A percentile compares a stretch with the other conserved stretches of the same genome.
phyloP scores from a whole-genome alignment of 805 yeast genomes.

The Saccharomyces jurei region DNA sequence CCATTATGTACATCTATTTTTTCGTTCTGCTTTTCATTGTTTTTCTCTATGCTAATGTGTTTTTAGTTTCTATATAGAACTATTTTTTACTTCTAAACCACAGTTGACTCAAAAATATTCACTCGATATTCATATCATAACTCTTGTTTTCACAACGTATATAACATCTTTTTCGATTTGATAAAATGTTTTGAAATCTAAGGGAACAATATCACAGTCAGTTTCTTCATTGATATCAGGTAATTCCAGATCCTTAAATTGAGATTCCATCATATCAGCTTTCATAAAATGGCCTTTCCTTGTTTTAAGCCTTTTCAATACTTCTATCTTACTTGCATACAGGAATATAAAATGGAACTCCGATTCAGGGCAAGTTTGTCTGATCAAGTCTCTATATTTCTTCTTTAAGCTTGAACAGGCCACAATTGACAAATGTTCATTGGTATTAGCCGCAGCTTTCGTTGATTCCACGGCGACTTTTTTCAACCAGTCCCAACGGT shows the following conservation, averaged over 20 bases:
- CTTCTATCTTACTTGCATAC: slow-evolving; percentile 52
- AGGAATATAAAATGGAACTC: slow-evolving; percentile 58
- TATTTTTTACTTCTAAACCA: too few relatives aligned
- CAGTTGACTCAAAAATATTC: background rate
- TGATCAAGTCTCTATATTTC: slow-evolving; percentile 58
- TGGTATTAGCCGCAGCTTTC: slow-evolving; percentile 28
- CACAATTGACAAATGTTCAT: slow-evolving; percentile 39
- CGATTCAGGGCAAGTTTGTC: slow-evolving; percentile 28
- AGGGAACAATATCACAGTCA: slow-evolving; percentile 26
- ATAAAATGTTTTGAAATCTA: slow-evolving; percentile 19
- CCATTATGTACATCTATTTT: background rate
- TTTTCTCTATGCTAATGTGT: background rate
- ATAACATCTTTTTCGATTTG: slow-evolving; percentile 19
- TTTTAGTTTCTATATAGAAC: background rate
- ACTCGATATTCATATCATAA: background rate
- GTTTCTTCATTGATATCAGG: slow-evolving; percentile 41
- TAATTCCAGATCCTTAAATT: slow-evolving; percentile 64
- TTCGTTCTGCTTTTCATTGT: background rate
- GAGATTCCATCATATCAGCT: slow-evolving; percentile 72
- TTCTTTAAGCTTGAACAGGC: slow-evolving; percentile 83
- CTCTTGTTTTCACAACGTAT: background rate
- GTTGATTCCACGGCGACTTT: slow-evolving; percentile 39
- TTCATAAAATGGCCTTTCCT: slow-evolving; percentile 84
- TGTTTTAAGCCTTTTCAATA: slow-evolving; percentile 50
- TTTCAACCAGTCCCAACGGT: slow-evolving; percentile 84